Percentiles rank a stretch among this genome's conserved stretches.
Conservation (phyloP, 2,329 filamentous ascomycete genomes). For the Cryoendolithus antarcticus region DNA sequence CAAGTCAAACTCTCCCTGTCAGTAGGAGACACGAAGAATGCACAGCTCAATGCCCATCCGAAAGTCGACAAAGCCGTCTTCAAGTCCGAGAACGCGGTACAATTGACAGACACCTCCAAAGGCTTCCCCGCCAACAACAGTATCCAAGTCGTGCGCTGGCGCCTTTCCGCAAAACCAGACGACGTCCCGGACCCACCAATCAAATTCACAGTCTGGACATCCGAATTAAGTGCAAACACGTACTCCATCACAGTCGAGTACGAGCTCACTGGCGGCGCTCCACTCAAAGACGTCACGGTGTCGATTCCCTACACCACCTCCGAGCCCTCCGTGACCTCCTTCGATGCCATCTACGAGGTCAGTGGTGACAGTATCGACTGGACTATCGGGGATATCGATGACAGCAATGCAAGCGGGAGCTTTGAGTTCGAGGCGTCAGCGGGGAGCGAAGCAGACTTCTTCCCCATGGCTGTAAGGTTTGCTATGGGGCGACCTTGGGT, state of each 20-base stretch:
- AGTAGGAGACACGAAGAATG: constrained; percentile 66
- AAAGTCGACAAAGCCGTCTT: constrained; percentile 89
- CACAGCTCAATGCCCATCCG: constrained; percentile 88
- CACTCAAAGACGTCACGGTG: constrained; percentile 62
- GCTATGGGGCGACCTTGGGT: constrained; percentile 76
- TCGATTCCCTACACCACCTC: constrained; percentile 33
- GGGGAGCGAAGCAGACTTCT: constrained; percentile 84
- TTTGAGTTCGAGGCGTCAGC: constrained; percentile 94
- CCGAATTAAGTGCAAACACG: constrained; percentile 66
- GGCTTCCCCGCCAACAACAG: constrained; percentile 92
- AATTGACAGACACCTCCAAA: constrained; percentile 76
- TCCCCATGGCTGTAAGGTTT: constrained; percentile 91
- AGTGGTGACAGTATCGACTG: constrained; percentile 87
- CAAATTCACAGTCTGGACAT: constrained; percentile 95
- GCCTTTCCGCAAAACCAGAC: constrained; percentile 67
- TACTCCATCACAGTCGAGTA: constrained; percentile 93
- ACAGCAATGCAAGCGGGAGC: constrained; percentile 68
- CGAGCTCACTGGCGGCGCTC: constrained; percentile 70
- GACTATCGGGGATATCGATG: constrained; percentile 77
- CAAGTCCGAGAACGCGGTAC: constrained; percentile 69
- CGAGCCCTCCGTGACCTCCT: constrained; percentile 82
- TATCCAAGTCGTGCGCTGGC: constrained; percentile 88
- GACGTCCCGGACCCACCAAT: constrained; percentile 75
- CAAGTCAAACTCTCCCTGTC: constrained; percentile 79
- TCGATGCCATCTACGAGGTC: constrained; percentile 89